Base-by-base conservation (phyloP, 495 filamentous ascomycete species). In the Platismatia glauca region DNA sequence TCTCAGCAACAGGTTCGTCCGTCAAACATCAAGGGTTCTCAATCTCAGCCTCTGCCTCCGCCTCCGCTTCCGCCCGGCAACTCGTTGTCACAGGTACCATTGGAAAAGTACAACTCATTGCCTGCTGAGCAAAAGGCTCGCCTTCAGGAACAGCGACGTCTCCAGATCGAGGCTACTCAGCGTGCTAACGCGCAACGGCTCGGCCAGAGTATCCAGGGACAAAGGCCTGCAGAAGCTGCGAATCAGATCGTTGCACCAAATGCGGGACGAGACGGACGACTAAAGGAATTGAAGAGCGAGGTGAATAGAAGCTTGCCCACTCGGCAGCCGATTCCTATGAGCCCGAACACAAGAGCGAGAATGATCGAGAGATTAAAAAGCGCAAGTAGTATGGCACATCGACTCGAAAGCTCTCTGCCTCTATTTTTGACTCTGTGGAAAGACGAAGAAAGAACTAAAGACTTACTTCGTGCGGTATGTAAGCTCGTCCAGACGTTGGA, bases 341-440 rank as follows among this genome's bases (percentile, higher is more conserved):
- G 73, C 11, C 72, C 77, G 15, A 75, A 80, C 33, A 73, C 78
- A 38, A 80, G 75, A 58, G 62, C 68, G n/a, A 43, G 65, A n/a
- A 81, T 82, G 79, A 67, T 72, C n/a, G 71, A 80, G 64, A 75
- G 75, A 62, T 64, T 82, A 27, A 72, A 73, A 53, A 76, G 77
- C 31, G 70, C 74, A 59, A 63, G 69, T 24, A 37, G 58, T 15
- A 80, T 81, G 78, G 63, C 71, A 27, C 71, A 80, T 62, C 75
- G 75, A 61, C 63, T 82, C 24, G 73, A 75, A 46, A 75, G 77
- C 4, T 64, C 79, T n/a, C 71, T 80, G 18, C 73, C 75, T 33
- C 72, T 71, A 22, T 76, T 76, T 46, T 64, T 71, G 0, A 77
- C 71, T 61, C 50, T 73, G 31, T 71, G 66, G n/a, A 68, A 66